Conservation (phyloP, 768 basidiomycete species). For the Cystoderma amianthinum region DNA sequence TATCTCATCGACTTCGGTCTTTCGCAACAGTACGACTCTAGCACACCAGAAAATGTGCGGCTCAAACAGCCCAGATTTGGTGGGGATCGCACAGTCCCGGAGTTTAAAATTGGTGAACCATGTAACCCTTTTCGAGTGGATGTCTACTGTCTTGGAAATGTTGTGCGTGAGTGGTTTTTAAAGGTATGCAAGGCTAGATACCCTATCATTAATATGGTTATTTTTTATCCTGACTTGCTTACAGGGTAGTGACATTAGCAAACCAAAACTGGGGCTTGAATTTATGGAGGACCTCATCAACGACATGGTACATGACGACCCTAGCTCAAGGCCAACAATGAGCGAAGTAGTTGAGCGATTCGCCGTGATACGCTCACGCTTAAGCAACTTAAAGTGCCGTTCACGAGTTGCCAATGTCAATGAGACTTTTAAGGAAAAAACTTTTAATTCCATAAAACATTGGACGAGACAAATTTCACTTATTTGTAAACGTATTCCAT, state of each 20-base stretch:
- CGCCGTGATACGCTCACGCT: background rate
- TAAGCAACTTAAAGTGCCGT: background rate
- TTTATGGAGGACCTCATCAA: background rate
- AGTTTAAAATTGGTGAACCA: conserved; percentile 11
- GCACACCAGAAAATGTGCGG: background rate
- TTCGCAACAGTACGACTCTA: conserved; percentile 6
- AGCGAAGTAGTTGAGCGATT: background rate
- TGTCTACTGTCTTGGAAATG: conserved; percentile 17
- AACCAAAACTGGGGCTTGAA: background rate
- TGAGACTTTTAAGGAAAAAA: background rate
- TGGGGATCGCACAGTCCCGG: conserved; percentile 15
- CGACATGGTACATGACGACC: background rate
- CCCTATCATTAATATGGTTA: no score
- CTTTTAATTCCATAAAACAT: background rate
- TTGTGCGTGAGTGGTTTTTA: conserved; percentile 2
- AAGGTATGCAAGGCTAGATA: background rate
- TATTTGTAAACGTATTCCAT: background rate
- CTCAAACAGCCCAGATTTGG: conserved; percentile 7
- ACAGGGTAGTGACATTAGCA: background rate
- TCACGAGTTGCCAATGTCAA: background rate
- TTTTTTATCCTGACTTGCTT: no score
- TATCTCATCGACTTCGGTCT: conserved; percentile 21
- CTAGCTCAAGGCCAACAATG: background rate
- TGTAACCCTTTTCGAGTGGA: conserved; percentile 23
- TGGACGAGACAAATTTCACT: background rate